Conservation (phyloP, 2,329 filamentous ascomycete genomes). For the Hypoxylon sp. region DNA sequence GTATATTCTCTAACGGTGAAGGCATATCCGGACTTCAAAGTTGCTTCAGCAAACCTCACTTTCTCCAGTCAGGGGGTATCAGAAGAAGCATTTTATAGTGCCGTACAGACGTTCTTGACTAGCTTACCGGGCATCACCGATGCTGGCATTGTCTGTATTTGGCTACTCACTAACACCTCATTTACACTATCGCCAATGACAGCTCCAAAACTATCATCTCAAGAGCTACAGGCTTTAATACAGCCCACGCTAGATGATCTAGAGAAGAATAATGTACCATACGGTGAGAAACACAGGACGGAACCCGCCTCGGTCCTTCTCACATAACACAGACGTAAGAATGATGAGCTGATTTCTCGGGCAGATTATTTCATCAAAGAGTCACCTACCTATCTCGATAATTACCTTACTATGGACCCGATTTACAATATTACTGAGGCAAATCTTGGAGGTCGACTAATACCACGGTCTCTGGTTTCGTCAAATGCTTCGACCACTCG, state of each 20-base stretch:
- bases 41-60: constrained; percentile 62
- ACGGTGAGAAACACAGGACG: constrained; percentile 24
- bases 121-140: constrained; percentile 7
- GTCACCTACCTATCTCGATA: constrained; percentile 33
- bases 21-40: constrained; percentile 61
- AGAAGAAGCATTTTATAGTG: not conserved
- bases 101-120: not conserved
- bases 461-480: constrained; percentile 29
- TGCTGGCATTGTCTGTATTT: constrained; percentile 11
- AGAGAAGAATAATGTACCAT: constrained; percentile 31
- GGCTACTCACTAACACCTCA: not conserved
- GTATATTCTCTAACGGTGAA: constrained; percentile 70
- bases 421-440: constrained; percentile 35
- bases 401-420: constrained; percentile 20
- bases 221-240: constrained; percentile 26
- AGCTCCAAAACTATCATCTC: constrained; percentile 28
- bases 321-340: too few relatives aligned
- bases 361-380: constrained; percentile 1
- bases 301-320: too few relatives aligned
- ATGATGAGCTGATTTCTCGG: not conserved
- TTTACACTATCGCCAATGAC: constrained; percentile 19
- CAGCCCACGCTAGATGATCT: constrained; percentile 32
- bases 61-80: constrained; percentile 54
- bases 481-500: constrained; percentile 5
- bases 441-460: constrained; percentile 39